Conservation (phyloP, 768 basidiomycete genomes). For the Fibroporia radiculosa region DNA sequence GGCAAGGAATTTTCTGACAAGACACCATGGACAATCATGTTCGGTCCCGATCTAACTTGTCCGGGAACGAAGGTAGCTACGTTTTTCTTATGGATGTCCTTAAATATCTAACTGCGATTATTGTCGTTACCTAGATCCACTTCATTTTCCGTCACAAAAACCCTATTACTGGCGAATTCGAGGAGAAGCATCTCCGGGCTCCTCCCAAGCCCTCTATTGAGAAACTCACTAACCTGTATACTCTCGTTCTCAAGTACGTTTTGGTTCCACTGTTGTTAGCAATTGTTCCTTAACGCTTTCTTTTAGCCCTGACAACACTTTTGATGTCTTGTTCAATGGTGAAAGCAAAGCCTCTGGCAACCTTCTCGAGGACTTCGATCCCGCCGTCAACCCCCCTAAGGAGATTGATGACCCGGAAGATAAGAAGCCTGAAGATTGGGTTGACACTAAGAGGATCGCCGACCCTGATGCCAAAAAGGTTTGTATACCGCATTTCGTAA, state of each 20-base stretch:
- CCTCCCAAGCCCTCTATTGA: conserved; percentile 71
- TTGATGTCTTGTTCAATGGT: conserved; percentile 86
- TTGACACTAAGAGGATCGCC: conserved; percentile 78
- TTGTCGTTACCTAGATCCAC: conserved; percentile 55
- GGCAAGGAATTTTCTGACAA: conserved; percentile 92
- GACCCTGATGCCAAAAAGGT: conserved; percentile 84
- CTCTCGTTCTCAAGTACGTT: conserved; percentile 82
- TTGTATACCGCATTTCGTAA: conserved; percentile 6
- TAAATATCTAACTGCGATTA: neutral
- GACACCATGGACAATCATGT: conserved; percentile 95
- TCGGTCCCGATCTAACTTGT: conserved; percentile 93
- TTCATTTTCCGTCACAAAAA: conserved; percentile 99
- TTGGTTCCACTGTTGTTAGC: neutral
- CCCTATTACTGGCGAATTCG: conserved; percentile 85
- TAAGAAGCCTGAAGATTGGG: conserved; percentile 88
- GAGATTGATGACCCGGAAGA: conserved; percentile 94
- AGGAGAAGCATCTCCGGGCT: conserved; percentile 91
- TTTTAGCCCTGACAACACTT: conserved; percentile 85
- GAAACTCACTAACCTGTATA: conserved; percentile 91
- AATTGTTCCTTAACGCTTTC: neutral
- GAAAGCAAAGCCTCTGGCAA: conserved; percentile 70
- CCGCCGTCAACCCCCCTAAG: conserved; percentile 84
- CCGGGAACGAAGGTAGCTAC: conserved; percentile 78
- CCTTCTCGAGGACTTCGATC: conserved; percentile 90
- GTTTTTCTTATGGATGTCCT: neutral